Evolutionary conservation across 805 yeast species (phyloP), one percentile per base, ranked within the genome.

Genomic region (Wickerhamiella siamensis): DNA sequence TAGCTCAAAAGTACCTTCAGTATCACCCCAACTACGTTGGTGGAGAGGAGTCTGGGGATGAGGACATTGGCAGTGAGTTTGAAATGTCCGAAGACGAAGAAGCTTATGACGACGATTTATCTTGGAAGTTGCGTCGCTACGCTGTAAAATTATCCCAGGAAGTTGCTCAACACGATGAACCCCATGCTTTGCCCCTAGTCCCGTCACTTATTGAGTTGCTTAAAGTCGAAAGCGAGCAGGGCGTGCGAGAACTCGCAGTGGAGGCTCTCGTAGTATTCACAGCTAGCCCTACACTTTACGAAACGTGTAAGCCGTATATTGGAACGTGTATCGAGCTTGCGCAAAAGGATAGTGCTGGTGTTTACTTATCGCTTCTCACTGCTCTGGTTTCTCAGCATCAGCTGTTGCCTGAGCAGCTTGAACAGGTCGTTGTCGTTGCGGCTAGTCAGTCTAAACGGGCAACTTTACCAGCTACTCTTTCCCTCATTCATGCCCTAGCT

Each of bases 71-170:
- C n/a, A 24, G 29, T 12, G 67, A 63, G 4, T 60, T 46, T 29
- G 59, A 51, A 5, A 38, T 43, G 4, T 41, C 49, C 41, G 52
- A 53, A 33, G 62, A 56, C 19, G 54, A 51, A n/a, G 65, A 55
- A 10, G 53, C 40, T n/a, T 53, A 57, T 38, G 67, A 62, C 44
- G 74, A 71, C 29, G 79, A 71, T 41, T 65, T 64, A 40, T 69
- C 79, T 1, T 77, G 87, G 80, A 77, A 72, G 47, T 58, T 81
- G 16, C 63, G 91, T 45, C 62, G 72, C 33, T 69, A 68, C 41
- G 60, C 82, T 0, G 64, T 72, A 5, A 60, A 59, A 24, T 51
- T 75, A 27, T 51, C 70, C 5, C 6, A 9, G 8, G 33, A 31
- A 9, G 33, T 14, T 16, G 33, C n/a, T 5, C 15, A 31, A 31